These are phyloP conservation scores for Neocallimastix lanati DNA, from an alignment of 192 early-diverging fungal genomes.

Conservation along the genomic window DNA sequence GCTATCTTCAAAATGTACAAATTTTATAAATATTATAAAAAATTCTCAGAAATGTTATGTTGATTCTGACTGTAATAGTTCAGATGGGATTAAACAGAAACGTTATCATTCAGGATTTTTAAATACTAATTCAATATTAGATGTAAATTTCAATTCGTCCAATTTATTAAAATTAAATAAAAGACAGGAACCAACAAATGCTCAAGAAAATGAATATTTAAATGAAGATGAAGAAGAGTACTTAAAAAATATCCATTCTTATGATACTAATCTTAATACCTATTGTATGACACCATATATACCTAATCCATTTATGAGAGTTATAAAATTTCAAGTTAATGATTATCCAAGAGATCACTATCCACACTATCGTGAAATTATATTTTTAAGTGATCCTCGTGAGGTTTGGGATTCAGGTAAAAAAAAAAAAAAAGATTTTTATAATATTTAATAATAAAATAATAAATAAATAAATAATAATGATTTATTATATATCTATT, in stretches of 20 bases:
- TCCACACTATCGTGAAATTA: constrained; percentile 13
- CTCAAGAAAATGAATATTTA: not conserved
- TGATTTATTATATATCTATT: not conserved
- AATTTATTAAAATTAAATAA: not conserved
- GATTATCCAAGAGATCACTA: not conserved
- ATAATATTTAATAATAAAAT: too few relatives aligned
- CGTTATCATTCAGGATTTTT: not conserved
- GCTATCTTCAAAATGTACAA: not conserved
- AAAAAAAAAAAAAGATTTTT: too few relatives aligned
- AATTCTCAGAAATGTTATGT: not conserved
- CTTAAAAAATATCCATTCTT: not conserved
- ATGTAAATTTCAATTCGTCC: too few relatives aligned
- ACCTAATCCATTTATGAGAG: constrained; percentile 16
- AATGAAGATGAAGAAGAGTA: not conserved
- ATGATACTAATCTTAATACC: not conserved
- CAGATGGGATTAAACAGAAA: not conserved
- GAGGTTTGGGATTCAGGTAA: constrained; percentile 52
- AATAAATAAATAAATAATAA: too few relatives aligned
- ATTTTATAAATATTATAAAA: not conserved
- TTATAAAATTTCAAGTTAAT: constrained; percentile 32
- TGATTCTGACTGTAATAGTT: not conserved
- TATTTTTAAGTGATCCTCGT: constrained; percentile 44
- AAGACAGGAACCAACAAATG: not conserved
- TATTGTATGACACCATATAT: constrained; percentile 34
- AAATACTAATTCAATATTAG: too few relatives aligned